Conservation (phyloP, 768 basidiomycete genomes). For the Naganishia randhawae region DNA sequence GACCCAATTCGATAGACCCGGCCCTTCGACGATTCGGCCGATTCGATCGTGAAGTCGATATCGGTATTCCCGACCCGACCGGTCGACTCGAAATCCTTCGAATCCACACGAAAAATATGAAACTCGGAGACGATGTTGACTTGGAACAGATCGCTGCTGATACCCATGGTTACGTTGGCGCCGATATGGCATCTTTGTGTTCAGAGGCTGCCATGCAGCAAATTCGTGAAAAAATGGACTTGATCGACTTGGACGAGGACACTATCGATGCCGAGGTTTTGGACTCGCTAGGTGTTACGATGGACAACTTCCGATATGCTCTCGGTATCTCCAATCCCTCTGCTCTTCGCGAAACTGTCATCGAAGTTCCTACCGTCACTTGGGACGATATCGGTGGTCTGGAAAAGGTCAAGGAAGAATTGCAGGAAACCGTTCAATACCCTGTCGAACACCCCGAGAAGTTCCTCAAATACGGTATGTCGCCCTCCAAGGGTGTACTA, state of each 20-base stretch:
- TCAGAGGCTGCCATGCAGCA: constrained; percentile 99
- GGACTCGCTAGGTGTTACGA: constrained; percentile 96
- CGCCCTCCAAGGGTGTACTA: constrained; percentile 96
- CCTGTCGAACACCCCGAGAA: constrained; percentile 99
- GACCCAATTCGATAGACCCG: constrained; percentile 96
- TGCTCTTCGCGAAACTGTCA: constrained; percentile 96
- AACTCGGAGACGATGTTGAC: constrained; percentile 91
- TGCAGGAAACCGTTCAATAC: constrained; percentile 99
- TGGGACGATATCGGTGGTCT: constrained; percentile 99
- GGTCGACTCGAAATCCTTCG: constrained; percentile 97
- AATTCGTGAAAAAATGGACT: constrained; percentile 99
- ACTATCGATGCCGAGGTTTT: constrained; percentile 99
- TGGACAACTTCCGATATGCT: constrained; percentile 99
- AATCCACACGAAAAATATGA: constrained; percentile 99
- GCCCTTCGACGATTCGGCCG: constrained; percentile 98
- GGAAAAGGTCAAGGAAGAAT: constrained; percentile 98
- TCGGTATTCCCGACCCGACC: constrained; percentile 97
- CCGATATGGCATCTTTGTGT: constrained; percentile 93
- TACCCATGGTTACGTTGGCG: constrained; percentile 98
- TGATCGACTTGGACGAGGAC: constrained; percentile 58
- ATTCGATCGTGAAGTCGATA: constrained; percentile 99
- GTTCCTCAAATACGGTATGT: constrained; percentile 99
- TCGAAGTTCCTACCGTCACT: constrained; percentile 96
- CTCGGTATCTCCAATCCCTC: constrained; percentile 97
- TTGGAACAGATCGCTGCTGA: constrained; percentile 98